Percentiles rank a stretch among this genome's conserved stretches.
These are phyloP conservation scores for Vitis hybrid DNA, from an alignment of 177 flowering plant genomes.

Conservation along the genomic window DNA sequence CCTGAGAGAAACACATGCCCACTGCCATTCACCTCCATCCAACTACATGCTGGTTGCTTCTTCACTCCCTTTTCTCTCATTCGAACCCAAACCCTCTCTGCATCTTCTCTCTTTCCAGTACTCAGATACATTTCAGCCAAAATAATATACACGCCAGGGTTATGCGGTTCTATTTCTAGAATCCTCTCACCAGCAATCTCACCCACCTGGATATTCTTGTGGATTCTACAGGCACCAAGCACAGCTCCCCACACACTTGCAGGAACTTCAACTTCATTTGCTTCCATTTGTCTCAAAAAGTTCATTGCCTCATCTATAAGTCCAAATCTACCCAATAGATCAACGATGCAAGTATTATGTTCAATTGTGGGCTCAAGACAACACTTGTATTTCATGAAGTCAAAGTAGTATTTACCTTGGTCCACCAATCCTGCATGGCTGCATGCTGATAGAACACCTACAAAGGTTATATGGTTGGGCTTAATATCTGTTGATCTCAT, in stretches of 20 bases:
- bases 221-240: conserved; percentile 64
- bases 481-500: conserved; percentile 43
- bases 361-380: conserved; percentile 43
- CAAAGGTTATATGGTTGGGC: conserved; percentile 58
- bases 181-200: conserved; percentile 48
- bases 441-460: conserved; percentile 63
- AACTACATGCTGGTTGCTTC: conserved; percentile 80
- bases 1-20: conserved; percentile 62
- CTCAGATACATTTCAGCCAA: conserved; percentile 52
- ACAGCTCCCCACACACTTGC: conserved; percentile 73
- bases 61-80: conserved; percentile 58
- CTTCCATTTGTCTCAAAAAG: conserved; percentile 42
- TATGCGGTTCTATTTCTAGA: conserved; percentile 49
- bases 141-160: conserved; percentile 58
- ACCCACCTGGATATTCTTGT: conserved; percentile 47
- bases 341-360: conserved; percentile 69
- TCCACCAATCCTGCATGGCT: conserved; percentile 60
- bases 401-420: conserved; percentile 44
- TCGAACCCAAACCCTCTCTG: conserved; percentile 37
- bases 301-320: conserved; percentile 47
- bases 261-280: conserved; percentile 38
- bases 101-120: conserved; percentile 43
- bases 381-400: conserved; percentile 48
- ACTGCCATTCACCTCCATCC: conserved; percentile 50
- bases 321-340: conserved; percentile 62